Base-by-base conservation (phyloP, 768 basidiomycete species). In the Boletus rubroflammeus region DNA sequence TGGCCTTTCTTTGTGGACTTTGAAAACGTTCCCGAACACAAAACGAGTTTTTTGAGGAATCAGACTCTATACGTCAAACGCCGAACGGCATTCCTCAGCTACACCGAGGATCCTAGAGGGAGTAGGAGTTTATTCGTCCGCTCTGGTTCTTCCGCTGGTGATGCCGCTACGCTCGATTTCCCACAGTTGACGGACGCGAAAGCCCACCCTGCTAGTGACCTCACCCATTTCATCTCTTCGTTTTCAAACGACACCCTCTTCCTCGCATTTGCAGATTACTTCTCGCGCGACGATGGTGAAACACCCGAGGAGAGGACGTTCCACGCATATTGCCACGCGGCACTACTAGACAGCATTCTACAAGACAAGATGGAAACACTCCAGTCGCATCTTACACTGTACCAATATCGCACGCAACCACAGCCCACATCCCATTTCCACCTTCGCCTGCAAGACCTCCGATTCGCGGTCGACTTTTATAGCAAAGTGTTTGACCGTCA, bases 1-100 rank as follows among this genome's bases (percentile, higher is more conserved):
- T 97, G 93, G 91, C 88, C 94, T 0, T 89, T 95, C 72, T 84
- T 86, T 54, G 80, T 98, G 32, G 89, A 95, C 62, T 81, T 89
- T 19, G 79, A 83, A 38, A 74, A 82, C 39, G 78, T 85, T 50
- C 78, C 83, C 4, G 78, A 77, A 14, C 88, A 96, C 67, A 82
- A 82, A 46, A 80, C 81, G 43, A 77, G 79, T 6, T 78, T 98
- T 23, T 71, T 96, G 38, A 78, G 76, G 32, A 87, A 80, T 54
- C 88, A 93, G 60, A 96, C 91, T 0, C 76, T 99, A 29, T 93
- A 84, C 59, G 96, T 98, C 56, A 96, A 98, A 69, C 85, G 95
- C 17, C 80, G 92, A 26, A 89, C 93, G 0, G 94, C 93, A 1
- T 95, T 94, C 69, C 76, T 98, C 42, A 91, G 90, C 65, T 99